Evolutionary conservation across 1,284 basidiomycete genomes (phyloP).

Genomic region (Moniliophthora roreri): DNA sequence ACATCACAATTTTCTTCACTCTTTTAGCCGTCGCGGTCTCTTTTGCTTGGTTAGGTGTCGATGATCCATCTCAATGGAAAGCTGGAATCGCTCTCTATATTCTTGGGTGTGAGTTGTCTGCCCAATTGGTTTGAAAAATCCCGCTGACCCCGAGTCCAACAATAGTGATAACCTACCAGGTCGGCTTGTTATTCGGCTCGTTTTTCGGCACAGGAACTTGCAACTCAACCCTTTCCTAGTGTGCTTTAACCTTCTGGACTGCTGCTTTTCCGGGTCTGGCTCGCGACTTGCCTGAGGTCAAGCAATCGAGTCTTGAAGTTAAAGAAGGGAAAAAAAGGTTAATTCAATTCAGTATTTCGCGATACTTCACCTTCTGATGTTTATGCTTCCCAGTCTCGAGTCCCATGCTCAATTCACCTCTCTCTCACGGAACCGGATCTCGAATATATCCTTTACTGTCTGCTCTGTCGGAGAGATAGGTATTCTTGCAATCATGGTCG

Average conservation of each 20-base stretch:
- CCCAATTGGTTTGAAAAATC: neutral
- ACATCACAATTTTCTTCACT: conserved; percentile 79
- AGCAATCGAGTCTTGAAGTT: conserved; percentile 42
- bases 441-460: conserved; percentile 77
- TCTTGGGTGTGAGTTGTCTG: conserved; percentile 59
- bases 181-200: conserved; percentile 15
- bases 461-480: conserved; percentile 72
- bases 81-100: conserved; percentile 72
- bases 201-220: neutral
- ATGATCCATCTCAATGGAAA: conserved; percentile 67
- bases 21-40: conserved; percentile 66
- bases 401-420: conserved; percentile 66
- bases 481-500: conserved; percentile 75
- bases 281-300: conserved; percentile 70
- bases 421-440: conserved; percentile 73
- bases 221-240: conserved; percentile 36
- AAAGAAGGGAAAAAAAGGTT: conserved; percentile 47
- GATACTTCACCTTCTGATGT: conserved; percentile 1
- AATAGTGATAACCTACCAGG: conserved; percentile 78
- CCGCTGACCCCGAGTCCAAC: neutral
- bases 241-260: conserved; percentile 80
- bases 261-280: conserved; percentile 82
- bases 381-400: conserved; percentile 38
- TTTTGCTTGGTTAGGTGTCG: conserved; percentile 76
- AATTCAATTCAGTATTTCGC: conserved; percentile 11